Evolutionary conservation across 2,329 filamentous ascomycete species (phyloP), one percentile per base, ranked within the genome.

Genomic region (Coniochaeta sp.): DNA sequence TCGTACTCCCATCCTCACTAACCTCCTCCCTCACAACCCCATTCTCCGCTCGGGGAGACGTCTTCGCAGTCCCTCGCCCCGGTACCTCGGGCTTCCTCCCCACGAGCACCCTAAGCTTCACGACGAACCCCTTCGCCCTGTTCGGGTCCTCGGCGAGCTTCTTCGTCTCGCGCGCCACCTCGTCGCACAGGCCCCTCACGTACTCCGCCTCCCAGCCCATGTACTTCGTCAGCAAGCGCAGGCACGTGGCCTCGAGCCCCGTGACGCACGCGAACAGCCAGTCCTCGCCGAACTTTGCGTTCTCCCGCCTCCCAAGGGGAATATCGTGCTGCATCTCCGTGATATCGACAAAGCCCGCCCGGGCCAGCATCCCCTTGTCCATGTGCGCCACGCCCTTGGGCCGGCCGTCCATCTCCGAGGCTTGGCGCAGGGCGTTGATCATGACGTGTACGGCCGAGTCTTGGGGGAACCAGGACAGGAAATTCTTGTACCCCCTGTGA

Each of bases 241-340:
- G 60, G 35, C 67, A 72, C 28, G 66, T 61, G 10, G 77, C 70
- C 60, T 81, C 78, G 27, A 79, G 60, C 3, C 72, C 71, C 51
- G 79, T 76, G 28, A 81, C 64, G 53, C 75, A 71, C 2, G 72
- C 69, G 22, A 80, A 72, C 28, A 81, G 66, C 76, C 76, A 81
- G 48, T 80, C 71, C 55, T 77, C 78, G 35, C 77, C 76, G 3
- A 73, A 73, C 7, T 69, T 71, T 48, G 74, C 71, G 49, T 73
- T 71, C 33, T 66, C 63, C 22, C 64, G 67, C 50, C 73, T 55
- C 7, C 68, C 70, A 27, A 81, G 68, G 4, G 75, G 76, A 30
- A 81, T 72, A 13, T 69, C 67, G 55, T 76, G 73, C 51, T 77
- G 71, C 3, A 67, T 71, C 27, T 74, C 63, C 50, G 70, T 66